Percentiles rank a stretch among this genome's conserved stretches.
Evolutionary conservation across 2,329 filamentous ascomycete genomes (phyloP).

Genomic region (Lachnellula occidentalis): DNA sequence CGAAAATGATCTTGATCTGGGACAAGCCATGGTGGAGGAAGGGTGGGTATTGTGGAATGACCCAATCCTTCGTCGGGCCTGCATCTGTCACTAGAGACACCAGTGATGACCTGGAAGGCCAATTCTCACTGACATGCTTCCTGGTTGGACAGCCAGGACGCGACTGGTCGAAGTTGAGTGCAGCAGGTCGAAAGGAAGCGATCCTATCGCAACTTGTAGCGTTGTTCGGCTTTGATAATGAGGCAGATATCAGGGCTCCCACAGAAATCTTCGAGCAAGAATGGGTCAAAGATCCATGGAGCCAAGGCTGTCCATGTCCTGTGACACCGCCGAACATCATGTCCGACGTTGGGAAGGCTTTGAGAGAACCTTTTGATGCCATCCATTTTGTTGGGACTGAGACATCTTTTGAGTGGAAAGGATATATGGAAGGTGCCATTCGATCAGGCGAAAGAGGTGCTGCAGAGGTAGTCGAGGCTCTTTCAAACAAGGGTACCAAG

Average conservation of each 20-base stretch:
- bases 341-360: conserved; percentile 12
- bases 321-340: conserved; percentile 2
- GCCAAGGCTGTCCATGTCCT: conserved; percentile 19
- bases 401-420: conserved; percentile 43
- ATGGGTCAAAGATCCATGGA: conserved; percentile 23
- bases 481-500: not conserved
- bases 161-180: conserved; percentile 1
- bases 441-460: conserved; percentile 39
- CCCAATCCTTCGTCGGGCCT: conserved; percentile 36
- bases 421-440: conserved; percentile 47
- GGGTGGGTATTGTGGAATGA: conserved; percentile 34
- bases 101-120: conserved; percentile 36
- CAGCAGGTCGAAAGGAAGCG: not conserved
- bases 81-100: conserved; percentile 38
- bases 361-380: conserved; percentile 33
- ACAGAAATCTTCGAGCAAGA: conserved; percentile 12
- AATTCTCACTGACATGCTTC: conserved; percentile 31
- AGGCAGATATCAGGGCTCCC: not conserved
- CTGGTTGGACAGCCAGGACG: conserved; percentile 34
- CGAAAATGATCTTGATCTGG: conserved; percentile 34
- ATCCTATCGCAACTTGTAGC: not conserved
- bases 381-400: conserved; percentile 48
- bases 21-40: conserved; percentile 10
- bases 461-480: conserved; percentile 32
- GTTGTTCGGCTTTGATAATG: not conserved